Evolutionary conservation across 768 basidiomycete genomes (phyloP).

Genomic region (Macrolepiota albuminosa): DNA sequence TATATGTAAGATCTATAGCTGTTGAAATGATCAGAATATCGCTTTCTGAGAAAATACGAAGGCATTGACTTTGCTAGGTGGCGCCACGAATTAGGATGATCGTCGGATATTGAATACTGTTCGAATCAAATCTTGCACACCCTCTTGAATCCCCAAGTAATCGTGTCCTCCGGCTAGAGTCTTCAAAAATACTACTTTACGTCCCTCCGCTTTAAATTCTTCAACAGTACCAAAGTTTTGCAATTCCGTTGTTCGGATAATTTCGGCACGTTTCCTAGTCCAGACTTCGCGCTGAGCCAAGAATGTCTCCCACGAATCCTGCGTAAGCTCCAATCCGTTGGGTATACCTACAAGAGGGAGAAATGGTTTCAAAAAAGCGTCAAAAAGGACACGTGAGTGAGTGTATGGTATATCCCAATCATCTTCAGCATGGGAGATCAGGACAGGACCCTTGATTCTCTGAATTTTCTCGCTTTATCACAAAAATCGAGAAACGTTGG

Average conservation of each 20-base stretch:
- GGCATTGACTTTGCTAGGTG: background rate
- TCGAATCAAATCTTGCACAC: conserved; percentile 63
- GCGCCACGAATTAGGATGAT: background rate
- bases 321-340: conserved; percentile 18
- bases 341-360: conserved; percentile 43
- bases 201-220: conserved; percentile 40
- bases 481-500: background rate
- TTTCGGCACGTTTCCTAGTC: conserved; percentile 32
- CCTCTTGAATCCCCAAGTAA: conserved; percentile 59
- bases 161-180: conserved; percentile 62
- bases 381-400: conserved; percentile 72
- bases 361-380: conserved; percentile 60
- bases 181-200: conserved; percentile 56
- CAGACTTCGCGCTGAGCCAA: conserved; percentile 35
- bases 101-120: conserved; percentile 26
- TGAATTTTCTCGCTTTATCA: conserved; percentile 20
- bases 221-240: conserved; percentile 55
- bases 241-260: conserved; percentile 43
- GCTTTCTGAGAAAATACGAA: background rate
- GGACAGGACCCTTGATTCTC: conserved; percentile 62
- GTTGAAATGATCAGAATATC: background rate
- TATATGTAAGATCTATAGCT: background rate
- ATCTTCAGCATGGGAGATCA: conserved; percentile 75
- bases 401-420: conserved; percentile 76
- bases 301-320: conserved; percentile 42